Percentiles rank a stretch among this genome's conserved stretches.
Conservation (phyloP, 2,329 filamentous ascomycete species). For the Tolypocladium capitatum region DNA sequence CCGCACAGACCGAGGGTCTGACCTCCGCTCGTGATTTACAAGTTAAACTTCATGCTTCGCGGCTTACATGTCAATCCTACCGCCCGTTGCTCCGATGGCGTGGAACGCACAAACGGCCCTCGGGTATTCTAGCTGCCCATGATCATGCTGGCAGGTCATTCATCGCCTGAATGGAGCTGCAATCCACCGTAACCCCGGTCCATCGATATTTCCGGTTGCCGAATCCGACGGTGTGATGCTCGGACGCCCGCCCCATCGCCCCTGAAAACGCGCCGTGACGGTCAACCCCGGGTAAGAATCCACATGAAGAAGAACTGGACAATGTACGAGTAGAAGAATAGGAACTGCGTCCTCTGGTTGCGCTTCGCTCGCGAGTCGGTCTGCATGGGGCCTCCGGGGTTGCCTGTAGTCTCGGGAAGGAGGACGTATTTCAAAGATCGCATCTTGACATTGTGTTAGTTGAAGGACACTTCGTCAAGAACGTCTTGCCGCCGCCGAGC, state of each 20-base stretch:
- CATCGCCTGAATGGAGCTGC: background rate
- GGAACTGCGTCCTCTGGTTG: slow-evolving; percentile 78
- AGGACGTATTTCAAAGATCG: slow-evolving; percentile 93
- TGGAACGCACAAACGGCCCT: background rate
- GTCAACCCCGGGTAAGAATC: slow-evolving; percentile 38
- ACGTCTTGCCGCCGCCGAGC: background rate
- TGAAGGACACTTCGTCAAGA: slow-evolving; percentile 5
- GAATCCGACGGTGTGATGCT: background rate
- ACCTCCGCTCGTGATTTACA: too few species aligned
- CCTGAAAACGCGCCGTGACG: background rate
- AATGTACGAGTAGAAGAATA: slow-evolving; percentile 88
- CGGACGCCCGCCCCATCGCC: background rate
- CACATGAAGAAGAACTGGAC: slow-evolving; percentile 96
- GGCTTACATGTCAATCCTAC: background rate
- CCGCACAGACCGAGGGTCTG: background rate
- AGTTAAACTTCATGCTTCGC: background rate
- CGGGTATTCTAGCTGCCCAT: background rate
- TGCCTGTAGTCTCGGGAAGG: slow-evolving; percentile 64
- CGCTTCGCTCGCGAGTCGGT: slow-evolving; percentile 72
- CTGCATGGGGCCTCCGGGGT: slow-evolving; percentile 50
- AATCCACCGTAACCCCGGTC: background rate
- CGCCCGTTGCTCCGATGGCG: background rate
- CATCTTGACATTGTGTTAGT: slow-evolving; percentile 40
- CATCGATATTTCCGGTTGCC: background rate
- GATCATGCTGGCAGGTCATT: background rate